phyloP scores from a whole-genome alignment of 1,284 basidiomycete species.

The Papiliotrema terrestris region DNA sequence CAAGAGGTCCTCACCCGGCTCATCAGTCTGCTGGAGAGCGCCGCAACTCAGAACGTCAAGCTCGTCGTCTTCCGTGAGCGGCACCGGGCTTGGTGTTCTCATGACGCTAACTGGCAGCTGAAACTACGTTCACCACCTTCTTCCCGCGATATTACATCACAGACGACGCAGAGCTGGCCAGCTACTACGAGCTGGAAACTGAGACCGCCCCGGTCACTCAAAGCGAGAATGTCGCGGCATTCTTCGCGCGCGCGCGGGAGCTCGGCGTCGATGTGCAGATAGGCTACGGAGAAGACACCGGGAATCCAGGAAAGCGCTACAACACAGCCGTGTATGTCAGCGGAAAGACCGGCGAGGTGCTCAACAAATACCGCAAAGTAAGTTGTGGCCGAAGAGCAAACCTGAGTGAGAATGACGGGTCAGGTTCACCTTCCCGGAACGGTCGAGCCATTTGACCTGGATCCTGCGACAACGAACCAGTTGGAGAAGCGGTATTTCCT shows the following conservation, averaged over 20 bases:
- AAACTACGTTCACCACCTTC: conserved; percentile 39
- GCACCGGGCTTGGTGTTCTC: neutral
- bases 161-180: conserved; percentile 28
- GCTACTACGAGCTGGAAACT: conserved; percentile 24
- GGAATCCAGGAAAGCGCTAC: conserved; percentile 18
- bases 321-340: conserved; percentile 36
- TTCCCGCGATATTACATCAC: conserved; percentile 36
- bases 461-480: conserved; percentile 37
- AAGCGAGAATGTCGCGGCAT: conserved; percentile 19
- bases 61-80: conserved; percentile 37
- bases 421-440: conserved; percentile 37
- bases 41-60: conserved; percentile 23
- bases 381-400: neutral
- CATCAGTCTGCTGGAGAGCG: conserved; percentile 27
- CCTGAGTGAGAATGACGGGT: neutral
- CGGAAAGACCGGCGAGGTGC: conserved; percentile 21
- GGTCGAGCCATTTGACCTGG: conserved; percentile 31
- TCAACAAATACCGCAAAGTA: conserved; percentile 38
- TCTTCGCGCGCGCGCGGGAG: conserved; percentile 27
- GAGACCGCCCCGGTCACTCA: conserved; percentile 15
- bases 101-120: conserved; percentile 7
- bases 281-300: conserved; percentile 37
- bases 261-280: conserved; percentile 34
- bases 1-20: conserved; percentile 26
- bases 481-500: conserved; percentile 42